Evolutionary conservation across 2,329 filamentous ascomycete genomes (phyloP).

Genomic region (Raffaelea albimanens): DNA sequence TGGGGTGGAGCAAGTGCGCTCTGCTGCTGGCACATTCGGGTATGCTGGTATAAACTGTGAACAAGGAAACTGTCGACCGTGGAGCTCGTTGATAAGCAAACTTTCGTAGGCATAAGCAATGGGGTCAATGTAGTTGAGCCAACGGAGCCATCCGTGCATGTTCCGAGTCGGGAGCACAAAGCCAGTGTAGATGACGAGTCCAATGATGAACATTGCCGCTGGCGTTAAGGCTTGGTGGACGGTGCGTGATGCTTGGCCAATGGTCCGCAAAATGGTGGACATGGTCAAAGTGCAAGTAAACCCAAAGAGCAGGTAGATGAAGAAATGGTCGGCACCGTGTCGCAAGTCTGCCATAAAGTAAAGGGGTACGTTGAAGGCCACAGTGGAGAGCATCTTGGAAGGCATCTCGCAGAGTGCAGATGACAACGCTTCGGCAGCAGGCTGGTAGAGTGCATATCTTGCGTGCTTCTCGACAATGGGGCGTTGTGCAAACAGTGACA

Average conservation of each 20-base stretch:
- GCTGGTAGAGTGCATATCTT: constrained; percentile 88
- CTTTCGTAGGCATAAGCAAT: constrained; percentile 73
- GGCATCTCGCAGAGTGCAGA: constrained; percentile 83
- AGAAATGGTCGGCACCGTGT: constrained; percentile 65
- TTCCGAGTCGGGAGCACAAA: constrained; percentile 54
- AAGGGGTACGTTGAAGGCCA: constrained; percentile 68
- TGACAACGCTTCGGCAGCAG: constrained; percentile 73
- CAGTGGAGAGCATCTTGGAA: constrained; percentile 64
- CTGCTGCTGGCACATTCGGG: constrained; percentile 18
- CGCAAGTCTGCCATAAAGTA: constrained; percentile 85
- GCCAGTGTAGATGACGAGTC: constrained; percentile 60
- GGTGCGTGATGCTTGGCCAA: constrained; percentile 65
- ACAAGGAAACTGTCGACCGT: constrained; percentile 49
- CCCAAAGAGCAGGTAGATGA: constrained; percentile 73
- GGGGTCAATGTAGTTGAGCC: constrained; percentile 75
- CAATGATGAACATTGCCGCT: constrained; percentile 51
- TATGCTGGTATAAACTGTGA: constrained; percentile 36
- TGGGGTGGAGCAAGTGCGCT: constrained; percentile 47
- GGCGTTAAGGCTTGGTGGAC: constrained; percentile 54
- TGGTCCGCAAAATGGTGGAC: constrained; percentile 78
- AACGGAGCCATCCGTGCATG: constrained; percentile 72
- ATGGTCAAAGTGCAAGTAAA: constrained; percentile 66
- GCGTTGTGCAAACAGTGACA: constrained; percentile 79
- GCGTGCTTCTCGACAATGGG: constrained; percentile 87
- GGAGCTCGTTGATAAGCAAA: constrained; percentile 76